Conservation (phyloP, 1,139 yeast species). For the Hanseniaspora gamundiae region DNA sequence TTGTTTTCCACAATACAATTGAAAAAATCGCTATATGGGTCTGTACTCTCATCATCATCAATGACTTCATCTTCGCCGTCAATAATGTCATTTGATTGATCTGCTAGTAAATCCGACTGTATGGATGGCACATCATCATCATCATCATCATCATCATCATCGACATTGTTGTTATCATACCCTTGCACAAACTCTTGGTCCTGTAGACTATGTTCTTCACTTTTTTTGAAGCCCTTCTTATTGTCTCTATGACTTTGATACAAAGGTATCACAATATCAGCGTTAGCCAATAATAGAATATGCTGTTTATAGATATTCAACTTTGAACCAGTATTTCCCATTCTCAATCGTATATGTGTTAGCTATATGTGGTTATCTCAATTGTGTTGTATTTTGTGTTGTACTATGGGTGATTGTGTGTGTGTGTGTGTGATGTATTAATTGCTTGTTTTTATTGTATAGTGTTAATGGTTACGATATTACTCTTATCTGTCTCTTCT, state of each 20-base stretch:
- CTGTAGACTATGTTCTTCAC: too few species aligned
- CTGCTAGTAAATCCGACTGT: conserved; percentile 3
- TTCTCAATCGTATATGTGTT: conserved; percentile 16
- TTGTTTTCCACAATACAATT: conserved; percentile 27
- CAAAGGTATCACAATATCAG: conserved; percentile 14
- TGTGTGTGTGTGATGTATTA: too few species aligned
- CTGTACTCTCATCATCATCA: conserved; percentile 14
- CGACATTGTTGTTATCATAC: conserved; percentile 1
- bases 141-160: conserved; percentile 2
- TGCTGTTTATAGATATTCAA: conserved; percentile 43
- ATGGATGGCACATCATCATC: neutral
- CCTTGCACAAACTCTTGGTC: too few species aligned
- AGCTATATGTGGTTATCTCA: neutral
- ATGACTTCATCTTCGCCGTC: conserved; percentile 5
- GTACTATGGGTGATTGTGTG: too few species aligned
- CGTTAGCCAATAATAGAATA: conserved; percentile 51
- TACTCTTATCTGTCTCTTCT: too few species aligned
- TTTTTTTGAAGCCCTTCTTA: neutral
- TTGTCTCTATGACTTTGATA: conserved; percentile 5
- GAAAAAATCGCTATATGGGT: conserved; percentile 43
- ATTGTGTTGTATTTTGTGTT: too few species aligned
- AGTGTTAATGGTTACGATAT: too few species aligned
- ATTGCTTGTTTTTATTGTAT: too few species aligned
- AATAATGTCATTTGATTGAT: conserved; percentile 5
- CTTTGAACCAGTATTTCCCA: conserved; percentile 68